Conservation (phyloP, 2,329 filamentous ascomycete genomes). For the Neodidymelliopsis sp. region DNA sequence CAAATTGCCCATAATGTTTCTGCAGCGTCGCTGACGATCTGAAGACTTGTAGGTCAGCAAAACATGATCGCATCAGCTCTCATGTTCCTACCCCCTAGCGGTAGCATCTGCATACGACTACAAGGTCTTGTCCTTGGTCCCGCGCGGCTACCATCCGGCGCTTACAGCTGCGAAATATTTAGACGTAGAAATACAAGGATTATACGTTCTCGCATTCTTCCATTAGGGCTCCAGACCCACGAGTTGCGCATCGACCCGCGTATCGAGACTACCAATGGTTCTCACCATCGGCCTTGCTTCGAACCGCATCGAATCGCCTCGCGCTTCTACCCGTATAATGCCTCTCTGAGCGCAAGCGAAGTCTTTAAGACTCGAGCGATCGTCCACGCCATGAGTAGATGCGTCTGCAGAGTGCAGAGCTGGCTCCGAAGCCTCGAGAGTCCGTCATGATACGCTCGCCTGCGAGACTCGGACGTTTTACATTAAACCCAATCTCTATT, state of each 20-base stretch:
- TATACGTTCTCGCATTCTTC: conserved; percentile 21
- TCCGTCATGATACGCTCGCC: neutral
- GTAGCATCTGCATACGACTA: conserved; percentile 17
- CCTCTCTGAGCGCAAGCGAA: conserved; percentile 19
- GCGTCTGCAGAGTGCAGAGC: neutral
- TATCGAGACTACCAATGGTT: conserved; percentile 19
- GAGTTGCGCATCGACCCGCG: conserved; percentile 24
- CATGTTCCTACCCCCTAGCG: neutral
- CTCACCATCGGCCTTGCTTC: conserved; percentile 16
- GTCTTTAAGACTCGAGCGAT: conserved; percentile 1
- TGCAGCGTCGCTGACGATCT: conserved; percentile 31
- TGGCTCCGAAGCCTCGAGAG: neutral
- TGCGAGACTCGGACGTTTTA: neutral
- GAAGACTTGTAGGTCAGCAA: conserved; percentile 16
- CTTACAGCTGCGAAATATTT: conserved; percentile 34
- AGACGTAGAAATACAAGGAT: conserved; percentile 42
- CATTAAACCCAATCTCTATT: neutral
- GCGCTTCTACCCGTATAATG: conserved; percentile 19
- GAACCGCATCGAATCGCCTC: conserved; percentile 16
- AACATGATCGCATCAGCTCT: conserved; percentile 12
- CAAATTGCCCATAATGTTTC: neutral
- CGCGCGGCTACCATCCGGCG: conserved; percentile 29
- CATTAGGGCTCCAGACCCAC: conserved; percentile 6
- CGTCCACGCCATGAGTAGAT: neutral
- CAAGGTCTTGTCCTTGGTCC: conserved; percentile 21